Evolutionary conservation across 2,329 filamentous ascomycete genomes (phyloP), one percentile per base, ranked within the genome.

Genomic region (Calonectria hawksworthii): DNA sequence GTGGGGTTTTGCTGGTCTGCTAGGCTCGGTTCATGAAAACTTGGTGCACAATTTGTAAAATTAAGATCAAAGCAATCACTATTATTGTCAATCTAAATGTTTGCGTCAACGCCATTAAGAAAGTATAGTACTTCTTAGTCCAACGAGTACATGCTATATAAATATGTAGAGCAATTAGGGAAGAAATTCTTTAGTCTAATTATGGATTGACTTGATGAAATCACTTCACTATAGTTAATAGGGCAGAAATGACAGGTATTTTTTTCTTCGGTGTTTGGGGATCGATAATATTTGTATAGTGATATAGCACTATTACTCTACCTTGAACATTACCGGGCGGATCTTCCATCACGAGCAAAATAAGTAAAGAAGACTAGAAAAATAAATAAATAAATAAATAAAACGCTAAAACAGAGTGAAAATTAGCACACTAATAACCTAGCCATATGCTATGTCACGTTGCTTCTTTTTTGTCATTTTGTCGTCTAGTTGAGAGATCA

Each of bases 351-450:
- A n/a, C 21, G 18, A n/a, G 41, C 5, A 47, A 47, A 10, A 6
- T 11, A 21, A 47, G n/a, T 2, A 9, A n/a, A 11, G 41, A 47
- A n/a, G 41, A 16, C 7, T 4, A 7, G 13, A 47, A 23, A 3
- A 23, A 11, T 8, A n/a, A 23, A 47, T 3, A 3, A 2, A 23
- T 1, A 47, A 1, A 2, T n/a, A n/a, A n/a, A n/a, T n/a, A n/a
- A n/a, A n/a, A n/a, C n/a, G n/a, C n/a, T n/a, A n/a, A n/a, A n/a
- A n/a, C n/a, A n/a, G n/a, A n/a, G n/a, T n/a, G n/a, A n/a, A n/a
- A n/a, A n/a, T n/a, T n/a, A n/a, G n/a, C n/a, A n/a, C n/a, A n/a
- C n/a, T 2, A 52, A 34, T 11, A 54, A 4, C 18, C 8, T 18
- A 32, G 11, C 16, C 4, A 13, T 32, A n/a, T 13, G 16, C 16